phyloP scores from a whole-genome alignment of 495 filamentous ascomycete genomes.

The Jackrogersella minutella region DNA sequence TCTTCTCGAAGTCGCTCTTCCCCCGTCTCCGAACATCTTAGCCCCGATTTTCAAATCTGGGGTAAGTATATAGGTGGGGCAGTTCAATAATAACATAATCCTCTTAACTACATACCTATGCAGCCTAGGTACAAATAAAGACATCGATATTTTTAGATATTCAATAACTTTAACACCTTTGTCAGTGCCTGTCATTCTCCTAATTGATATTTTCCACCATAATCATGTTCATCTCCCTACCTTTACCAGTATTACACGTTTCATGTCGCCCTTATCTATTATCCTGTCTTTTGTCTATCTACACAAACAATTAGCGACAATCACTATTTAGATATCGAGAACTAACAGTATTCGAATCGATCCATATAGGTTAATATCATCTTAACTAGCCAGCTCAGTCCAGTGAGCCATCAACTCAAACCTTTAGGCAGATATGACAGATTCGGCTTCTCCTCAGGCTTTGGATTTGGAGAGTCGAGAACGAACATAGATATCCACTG shows the following conservation, averaged over 20 bases:
- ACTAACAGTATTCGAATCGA: not conserved
- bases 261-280: not conserved
- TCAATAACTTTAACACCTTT: too few relatives aligned
- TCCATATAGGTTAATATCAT: not conserved
- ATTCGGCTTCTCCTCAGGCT: not conserved
- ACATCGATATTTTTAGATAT: too few relatives aligned
- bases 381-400: not conserved
- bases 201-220: too few relatives aligned
- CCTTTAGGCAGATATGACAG: not conserved
- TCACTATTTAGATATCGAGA: not conserved
- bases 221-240: not conserved
- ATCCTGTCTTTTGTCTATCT: not conserved
- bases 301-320: not conserved
- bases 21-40: not conserved
- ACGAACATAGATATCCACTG: slow-evolving; percentile 36
- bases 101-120: too few relatives aligned
- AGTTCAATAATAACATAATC: not conserved
- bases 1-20: slow-evolving; percentile 1
- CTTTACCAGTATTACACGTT: too few relatives aligned
- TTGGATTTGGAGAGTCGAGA: slow-evolving; percentile 30
- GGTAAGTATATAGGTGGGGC: slow-evolving; percentile 30
- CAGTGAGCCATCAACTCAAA: not conserved
- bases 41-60: slow-evolving; percentile 27
- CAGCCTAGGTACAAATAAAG: too few relatives aligned
- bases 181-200: too few relatives aligned